Evolutionary conservation across 164 flowering plant species (phyloP).

Genomic region (Aristolochia fimbriata): DNA sequence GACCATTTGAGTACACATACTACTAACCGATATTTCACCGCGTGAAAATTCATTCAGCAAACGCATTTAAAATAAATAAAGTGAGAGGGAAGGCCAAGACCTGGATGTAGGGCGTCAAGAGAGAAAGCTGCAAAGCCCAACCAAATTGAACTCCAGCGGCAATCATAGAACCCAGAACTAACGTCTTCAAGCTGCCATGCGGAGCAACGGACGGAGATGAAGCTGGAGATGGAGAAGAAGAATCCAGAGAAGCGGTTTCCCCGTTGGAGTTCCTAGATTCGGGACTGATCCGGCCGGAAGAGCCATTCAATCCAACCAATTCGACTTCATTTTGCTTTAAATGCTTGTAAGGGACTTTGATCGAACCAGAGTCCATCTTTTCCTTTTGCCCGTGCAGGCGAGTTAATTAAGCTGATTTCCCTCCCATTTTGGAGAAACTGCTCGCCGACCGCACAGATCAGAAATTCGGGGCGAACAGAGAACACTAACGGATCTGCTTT

Average conservation of each 20-base stretch:
- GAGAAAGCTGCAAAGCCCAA: slow-evolving; percentile 95
- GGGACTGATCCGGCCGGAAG: slow-evolving; percentile 18
- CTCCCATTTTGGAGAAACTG: not conserved
- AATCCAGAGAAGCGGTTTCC: slow-evolving; percentile 5
- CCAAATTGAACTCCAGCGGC: slow-evolving; percentile 98
- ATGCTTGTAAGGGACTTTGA: slow-evolving; percentile 66
- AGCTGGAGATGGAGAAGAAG: slow-evolving; percentile 9
- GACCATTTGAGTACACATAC: no score
- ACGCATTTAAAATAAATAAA: not conserved
- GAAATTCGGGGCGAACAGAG: not conserved
- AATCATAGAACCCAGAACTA: slow-evolving; percentile 76
- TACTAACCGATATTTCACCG: no score
- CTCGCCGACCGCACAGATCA: not conserved
- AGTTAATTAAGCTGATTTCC: not conserved
- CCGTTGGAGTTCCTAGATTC: slow-evolving; percentile 23
- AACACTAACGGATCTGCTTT: no score
- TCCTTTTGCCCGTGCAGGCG: not conserved
- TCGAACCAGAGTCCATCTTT: slow-evolving; percentile 40
- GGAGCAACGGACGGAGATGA: slow-evolving; percentile 1
- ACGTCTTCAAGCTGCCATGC: slow-evolving; percentile 24
- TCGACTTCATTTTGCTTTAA: slow-evolving; percentile 55
- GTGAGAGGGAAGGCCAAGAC: slow-evolving; percentile 16
- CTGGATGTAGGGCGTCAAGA: slow-evolving; percentile 90
- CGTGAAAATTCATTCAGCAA: no score
- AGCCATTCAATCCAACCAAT: slow-evolving; percentile 32